A percentile compares a stretch with the other conserved stretches of the same genome.
phyloP scores from a whole-genome alignment of 2,329 filamentous ascomycete genomes.

The Davidsoniella australis region DNA sequence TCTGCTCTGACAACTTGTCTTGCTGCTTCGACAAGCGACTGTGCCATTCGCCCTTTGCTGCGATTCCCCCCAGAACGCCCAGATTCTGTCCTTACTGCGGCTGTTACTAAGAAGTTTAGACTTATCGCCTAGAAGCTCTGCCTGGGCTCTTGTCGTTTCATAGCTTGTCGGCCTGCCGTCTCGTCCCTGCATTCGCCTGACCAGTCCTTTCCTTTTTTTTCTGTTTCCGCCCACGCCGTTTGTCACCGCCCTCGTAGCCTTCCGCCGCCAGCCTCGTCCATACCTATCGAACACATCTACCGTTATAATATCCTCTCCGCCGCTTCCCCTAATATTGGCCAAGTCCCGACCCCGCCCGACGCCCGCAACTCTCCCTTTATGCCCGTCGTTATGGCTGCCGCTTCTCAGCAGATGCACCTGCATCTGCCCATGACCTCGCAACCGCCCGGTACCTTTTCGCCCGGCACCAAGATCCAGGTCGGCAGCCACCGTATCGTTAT shows the following conservation, averaged over 20 bases:
- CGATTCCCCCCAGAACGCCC: no score
- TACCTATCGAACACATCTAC: neutral
- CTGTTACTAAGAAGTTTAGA: no score
- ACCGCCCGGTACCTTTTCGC: constrained; percentile 73
- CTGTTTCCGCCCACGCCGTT: neutral
- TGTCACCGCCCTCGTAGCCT: neutral
- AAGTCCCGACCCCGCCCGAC: neutral
- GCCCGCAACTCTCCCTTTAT: neutral
- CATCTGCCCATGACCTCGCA: constrained; percentile 24
- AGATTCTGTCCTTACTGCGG: no score
- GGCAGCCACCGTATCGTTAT: constrained; percentile 85
- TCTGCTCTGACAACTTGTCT: no score
- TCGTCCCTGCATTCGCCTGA: neutral
- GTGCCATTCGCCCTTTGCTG: no score
- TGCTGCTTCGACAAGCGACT: no score
- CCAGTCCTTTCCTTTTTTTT: neutral
- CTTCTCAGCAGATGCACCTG: constrained; percentile 11
- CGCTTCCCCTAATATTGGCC: neutral
- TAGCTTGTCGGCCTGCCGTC: neutral
- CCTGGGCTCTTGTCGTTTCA: neutral
- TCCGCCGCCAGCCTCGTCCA: neutral
- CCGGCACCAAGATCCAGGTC: constrained; percentile 93
- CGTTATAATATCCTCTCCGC: neutral
- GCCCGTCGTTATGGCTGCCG: constrained; percentile 8
- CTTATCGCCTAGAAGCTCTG: no score